Conservation (phyloP, 495 filamentous ascomycete species). For the Trypethelium eluteriae region DNA sequence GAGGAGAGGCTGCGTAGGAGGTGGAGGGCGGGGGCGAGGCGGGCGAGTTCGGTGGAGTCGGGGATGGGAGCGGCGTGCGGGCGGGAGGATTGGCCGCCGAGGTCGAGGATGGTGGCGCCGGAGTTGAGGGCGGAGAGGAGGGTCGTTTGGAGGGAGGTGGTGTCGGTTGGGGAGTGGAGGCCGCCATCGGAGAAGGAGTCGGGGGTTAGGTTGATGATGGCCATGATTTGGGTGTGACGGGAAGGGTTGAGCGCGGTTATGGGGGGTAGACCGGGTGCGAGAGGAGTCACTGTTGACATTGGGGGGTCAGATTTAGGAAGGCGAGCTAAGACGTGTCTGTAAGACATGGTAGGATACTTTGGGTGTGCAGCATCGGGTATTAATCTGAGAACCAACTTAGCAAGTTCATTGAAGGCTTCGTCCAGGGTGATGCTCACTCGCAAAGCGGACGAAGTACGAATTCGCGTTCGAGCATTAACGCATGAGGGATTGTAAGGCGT, state of each 20-base stretch:
- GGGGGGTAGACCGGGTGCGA: slow-evolving; percentile 50
- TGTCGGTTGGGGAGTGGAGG: slow-evolving; percentile 40
- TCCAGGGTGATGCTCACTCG: slow-evolving; percentile 51
- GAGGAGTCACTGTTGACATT: slow-evolving; percentile 60
- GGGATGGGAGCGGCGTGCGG: slow-evolving; percentile 60
- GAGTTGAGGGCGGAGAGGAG: slow-evolving; percentile 48
- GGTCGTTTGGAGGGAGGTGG: slow-evolving; percentile 41
- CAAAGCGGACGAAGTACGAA: slow-evolving; percentile 86
- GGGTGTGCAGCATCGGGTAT: slow-evolving; percentile 26
- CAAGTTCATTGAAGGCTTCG: background rate
- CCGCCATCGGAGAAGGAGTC: slow-evolving; percentile 97
- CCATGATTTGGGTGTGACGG: slow-evolving; percentile 76
- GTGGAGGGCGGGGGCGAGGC: slow-evolving; percentile 69
- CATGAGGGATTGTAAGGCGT: slow-evolving; percentile 76
- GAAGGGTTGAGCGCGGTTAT: slow-evolving; percentile 55
- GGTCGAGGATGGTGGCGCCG: slow-evolving; percentile 78
- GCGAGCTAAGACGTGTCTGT: slow-evolving; percentile 54
- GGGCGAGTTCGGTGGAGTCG: slow-evolving; percentile 63
- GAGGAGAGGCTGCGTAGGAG: slow-evolving; percentile 51
- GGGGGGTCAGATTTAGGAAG: slow-evolving; percentile 46
- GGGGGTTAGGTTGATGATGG: slow-evolving; percentile 89
- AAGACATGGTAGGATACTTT: background rate
- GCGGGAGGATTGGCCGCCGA: slow-evolving; percentile 87
- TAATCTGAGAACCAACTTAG: slow-evolving; percentile 21
- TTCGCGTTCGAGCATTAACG: slow-evolving; percentile 78